Evolutionary conservation across 331 rosid genomes (phyloP), one percentile per base, ranked within the genome.

Genomic region (Phaseolus coccineus): DNA sequence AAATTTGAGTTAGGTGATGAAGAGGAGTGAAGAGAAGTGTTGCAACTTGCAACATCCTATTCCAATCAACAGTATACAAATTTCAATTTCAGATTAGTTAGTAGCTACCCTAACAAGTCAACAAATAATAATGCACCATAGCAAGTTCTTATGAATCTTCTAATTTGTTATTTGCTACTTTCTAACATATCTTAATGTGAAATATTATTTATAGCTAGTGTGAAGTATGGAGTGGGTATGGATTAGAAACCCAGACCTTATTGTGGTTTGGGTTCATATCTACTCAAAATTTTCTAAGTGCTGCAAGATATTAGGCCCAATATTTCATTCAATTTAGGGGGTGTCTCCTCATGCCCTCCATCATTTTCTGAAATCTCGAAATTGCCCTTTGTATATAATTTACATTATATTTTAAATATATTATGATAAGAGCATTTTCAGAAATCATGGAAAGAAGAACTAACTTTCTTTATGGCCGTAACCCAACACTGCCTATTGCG

Each of bases 1-100:
- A 47, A 22, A 35, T 2, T 31, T 50, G 35, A 6, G 53, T 64
- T 63, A 46, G 71, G 62, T 63, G 48, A 64, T 77, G 28, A 65
- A 47, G 14, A 4, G 0, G 40, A 35, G 80, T 30, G 8, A 71
- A 69, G 74, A 50, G 13, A 11, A 55, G 64, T 72, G 65, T 24
- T 51, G 40, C 12, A 51, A 31, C 33, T 55, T 55, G 62, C 62
- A 55, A 55, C 31, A 4, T 27, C 75, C 42, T 27, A 47, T 61
- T 46, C 30, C 31, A 4, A 3, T 68, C 78, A 56, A 16, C 42
- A 33, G 42, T 58, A 57, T 58, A 58, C 40, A 16, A 39, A 39
- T 30, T 15, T 14, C 10, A 35, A 51, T 61, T 30, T 28, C 7
- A 30, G 42, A 61, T 25, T 35, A 52, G 37, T 22, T 37, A 53